Base-by-base conservation (phyloP, 768 basidiomycete species). In the Coprinopsis strossmayeri region DNA sequence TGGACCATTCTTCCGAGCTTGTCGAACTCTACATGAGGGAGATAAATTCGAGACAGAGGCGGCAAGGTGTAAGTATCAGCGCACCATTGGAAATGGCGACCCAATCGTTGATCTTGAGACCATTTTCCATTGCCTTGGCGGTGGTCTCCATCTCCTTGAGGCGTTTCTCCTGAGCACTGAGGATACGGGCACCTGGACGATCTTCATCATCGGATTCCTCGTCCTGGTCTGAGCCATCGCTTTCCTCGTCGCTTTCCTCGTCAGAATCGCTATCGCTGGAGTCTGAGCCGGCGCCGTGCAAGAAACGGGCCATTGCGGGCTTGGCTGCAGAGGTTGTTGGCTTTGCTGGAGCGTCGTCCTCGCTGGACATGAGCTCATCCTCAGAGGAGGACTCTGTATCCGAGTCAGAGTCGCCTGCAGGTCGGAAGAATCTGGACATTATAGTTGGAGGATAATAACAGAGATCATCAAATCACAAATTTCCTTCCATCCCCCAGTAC, bases 71-170 rank as follows among this genome's bases (percentile, higher is more conserved):
- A 38, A 17, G 5, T 38, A 37, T 28, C 40, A 18, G 64, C 81
- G 48, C 57, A 92, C 94, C 94, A 51, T 78, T 84, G 18, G 87
- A 91, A 58, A 92, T 94, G 24, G 81, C 82, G 21, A 85, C 83
- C 96, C 96, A 99, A 68, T 99, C 93, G 59, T 94, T 95, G 57
- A 95, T 94, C 74, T 90, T 95, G 53, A 89, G 73, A 17, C 86
- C 93, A 62, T 99, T 98, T 40, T 95, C 91, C 72, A 98, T 96
- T 40, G 74, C 74, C 68, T 87, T 93, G 48, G 91, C 90, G 2
- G 86, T 87, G 1, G 81, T 81, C 65, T 97, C 94, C 82, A 98
- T 94, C 74, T 98, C 96, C 41, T 87, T 91, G 61, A 93, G 66
- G 46, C 94, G 77, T 65, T 91, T 94, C 66, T 94, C 90, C 58